Percentiles rank a stretch among this genome's conserved stretches.
phyloP scores from a whole-genome alignment of 2,329 filamentous ascomycete genomes.

The Venturia effusa region DNA sequence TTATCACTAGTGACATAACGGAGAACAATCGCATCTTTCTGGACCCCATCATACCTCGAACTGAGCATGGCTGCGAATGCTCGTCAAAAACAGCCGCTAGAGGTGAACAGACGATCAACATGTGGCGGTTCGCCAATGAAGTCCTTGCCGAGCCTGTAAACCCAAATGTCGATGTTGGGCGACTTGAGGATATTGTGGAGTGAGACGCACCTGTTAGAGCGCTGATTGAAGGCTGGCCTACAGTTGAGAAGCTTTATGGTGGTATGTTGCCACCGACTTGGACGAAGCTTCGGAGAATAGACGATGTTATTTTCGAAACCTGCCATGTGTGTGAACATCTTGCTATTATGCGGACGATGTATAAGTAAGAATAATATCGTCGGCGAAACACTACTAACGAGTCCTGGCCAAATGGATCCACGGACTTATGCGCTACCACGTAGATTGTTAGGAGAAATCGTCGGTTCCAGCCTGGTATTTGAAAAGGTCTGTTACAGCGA shows the following conservation, averaged over 20 bases:
- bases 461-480: slow-evolving; percentile 11
- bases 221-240: slow-evolving; percentile 7
- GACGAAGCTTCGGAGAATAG: slow-evolving; percentile 7
- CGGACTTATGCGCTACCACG: slow-evolving; percentile 6
- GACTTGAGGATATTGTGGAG: slow-evolving; percentile 8
- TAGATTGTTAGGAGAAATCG: not conserved
- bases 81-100: not conserved
- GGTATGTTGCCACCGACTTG: slow-evolving; percentile 6
- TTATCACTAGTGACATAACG: not conserved
- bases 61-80: slow-evolving; percentile 3
- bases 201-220: slow-evolving; percentile 10
- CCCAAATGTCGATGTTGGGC: not conserved
- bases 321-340: slow-evolving; percentile 7
- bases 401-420: too few species aligned
- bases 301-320: slow-evolving; percentile 7
- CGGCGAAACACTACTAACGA: too few species aligned
- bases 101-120: slow-evolving; percentile 2
- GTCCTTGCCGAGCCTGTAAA: not conserved
- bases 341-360: slow-evolving; percentile 9
- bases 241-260: slow-evolving; percentile 2
- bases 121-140: slow-evolving; percentile 8
- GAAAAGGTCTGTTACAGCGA: slow-evolving; percentile 1
- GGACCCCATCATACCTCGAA: slow-evolving; percentile 2
- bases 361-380: not conserved
- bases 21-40: not conserved